phyloP scores from a whole-genome alignment of 805 yeast species.

The Schwanniomyces occidentalis region DNA sequence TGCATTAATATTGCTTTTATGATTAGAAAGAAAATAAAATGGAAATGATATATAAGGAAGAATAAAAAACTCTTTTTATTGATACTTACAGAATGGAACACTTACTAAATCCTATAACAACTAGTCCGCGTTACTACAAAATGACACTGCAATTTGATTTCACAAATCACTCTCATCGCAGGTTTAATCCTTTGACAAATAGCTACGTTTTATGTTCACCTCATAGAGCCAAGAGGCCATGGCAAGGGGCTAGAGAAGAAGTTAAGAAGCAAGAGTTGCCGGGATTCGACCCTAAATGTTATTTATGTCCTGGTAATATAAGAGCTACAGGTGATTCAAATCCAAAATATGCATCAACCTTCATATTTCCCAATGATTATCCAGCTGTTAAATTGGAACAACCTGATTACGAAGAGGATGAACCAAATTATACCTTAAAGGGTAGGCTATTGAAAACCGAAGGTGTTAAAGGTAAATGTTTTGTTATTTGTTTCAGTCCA shows the following conservation, averaged over 20 bases:
- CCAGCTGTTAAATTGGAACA: conserved; percentile 66
- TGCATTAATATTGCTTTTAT: no score
- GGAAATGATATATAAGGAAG: no score
- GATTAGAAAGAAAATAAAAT: no score
- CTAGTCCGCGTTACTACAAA: conserved; percentile 16
- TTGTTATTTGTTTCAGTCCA: conserved; percentile 72
- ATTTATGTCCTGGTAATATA: conserved; percentile 68
- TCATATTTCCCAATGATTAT: conserved; percentile 64
- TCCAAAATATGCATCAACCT: conserved; percentile 59
- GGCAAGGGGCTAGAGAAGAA: conserved; percentile 75
- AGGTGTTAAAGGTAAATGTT: conserved; percentile 67
- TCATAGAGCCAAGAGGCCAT: conserved; percentile 75
- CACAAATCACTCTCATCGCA: conserved; percentile 62
- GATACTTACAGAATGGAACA: no score
- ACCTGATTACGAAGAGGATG: conserved; percentile 39
- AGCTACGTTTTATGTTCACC: conserved; percentile 75
- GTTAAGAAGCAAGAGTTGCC: conserved; percentile 45
- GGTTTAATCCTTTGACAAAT: conserved; percentile 68
- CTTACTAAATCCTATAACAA: conserved; percentile 21
- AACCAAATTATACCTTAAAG: conserved; percentile 25
- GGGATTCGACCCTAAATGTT: conserved; percentile 63
- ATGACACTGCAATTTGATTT: conserved; percentile 42
- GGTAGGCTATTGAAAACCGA: conserved; percentile 50
- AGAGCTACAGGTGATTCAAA: conserved; percentile 63
- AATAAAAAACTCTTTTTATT: no score